Evolutionary conservation across 2,329 filamentous ascomycete genomes (phyloP), one percentile per base, ranked within the genome.

Genomic region (Dactylonectria estremocensis): DNA sequence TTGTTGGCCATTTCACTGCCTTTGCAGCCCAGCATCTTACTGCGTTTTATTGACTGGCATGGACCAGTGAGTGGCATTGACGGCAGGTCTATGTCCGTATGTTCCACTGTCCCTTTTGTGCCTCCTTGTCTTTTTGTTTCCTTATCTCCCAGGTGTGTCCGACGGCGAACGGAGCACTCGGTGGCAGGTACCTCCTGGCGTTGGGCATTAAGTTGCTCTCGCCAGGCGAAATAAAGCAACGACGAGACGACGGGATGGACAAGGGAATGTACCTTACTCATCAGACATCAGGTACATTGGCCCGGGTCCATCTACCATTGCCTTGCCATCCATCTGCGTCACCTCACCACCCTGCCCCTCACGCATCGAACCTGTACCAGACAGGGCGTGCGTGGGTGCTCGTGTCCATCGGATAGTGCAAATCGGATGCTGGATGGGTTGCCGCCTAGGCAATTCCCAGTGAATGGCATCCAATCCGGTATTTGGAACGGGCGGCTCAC

Each of bases 391-490:
- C 14, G 40, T 43, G 40, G 14, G 40, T 43, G 40, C 5, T 43
- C 16, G 40, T 28, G 35, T 13, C n/a, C 13, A 35, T 22, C 40
- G 59, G 59, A 55, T 40, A 24, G 59, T 33, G 31, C 18, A 48
- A 35, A 22, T 14, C 40, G 5, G 40, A 43, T n/a, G 16, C 7
- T 14, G 40, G 40, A 43, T 43, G 40, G 40, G 61, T 48, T 46
- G 46, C 54, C 53, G 22, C 53, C 50, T 24, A 50, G 33, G 49
- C 37, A 61, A 56, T 35, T 37, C 35, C 52, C 57, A 56, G 16
- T 61, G 57, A 61, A 57, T 61, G 45, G 57, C 50, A 65, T 61
- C 22, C 45, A 37, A 59, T 37, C 35, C 35, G 9, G 24, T 4
- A 28, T 5, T 28, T 28, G 24, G 24, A 7, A 28, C 24, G 7